phyloP scores from a whole-genome alignment of 2,329 filamentous ascomycete species.

The Fusarium buharicum region DNA sequence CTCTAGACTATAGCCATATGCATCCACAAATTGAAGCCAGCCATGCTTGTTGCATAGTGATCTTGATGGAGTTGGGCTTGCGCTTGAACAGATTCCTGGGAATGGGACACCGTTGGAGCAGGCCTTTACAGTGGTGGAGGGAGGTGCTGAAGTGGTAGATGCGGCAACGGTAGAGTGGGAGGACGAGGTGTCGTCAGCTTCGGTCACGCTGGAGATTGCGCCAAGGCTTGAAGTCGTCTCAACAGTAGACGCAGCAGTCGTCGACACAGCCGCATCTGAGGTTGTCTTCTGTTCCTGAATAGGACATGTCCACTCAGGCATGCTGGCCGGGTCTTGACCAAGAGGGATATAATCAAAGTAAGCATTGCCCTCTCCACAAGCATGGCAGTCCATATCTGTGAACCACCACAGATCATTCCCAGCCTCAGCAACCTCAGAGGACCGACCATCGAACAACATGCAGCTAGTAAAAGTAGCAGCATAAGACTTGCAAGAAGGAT shows the following conservation, averaged over 20 bases:
- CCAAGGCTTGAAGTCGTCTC: constrained; percentile 1
- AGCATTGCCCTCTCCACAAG: constrained; percentile 27
- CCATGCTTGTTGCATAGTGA: constrained; percentile 24
- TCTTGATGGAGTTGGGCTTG: constrained; percentile 3
- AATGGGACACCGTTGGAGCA: constrained; percentile 26
- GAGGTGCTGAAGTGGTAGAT: background rate
- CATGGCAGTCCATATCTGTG: constrained; percentile 35
- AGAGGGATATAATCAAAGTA: constrained; percentile 38
- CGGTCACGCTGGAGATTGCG: background rate
- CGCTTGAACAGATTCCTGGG: constrained; percentile 16
- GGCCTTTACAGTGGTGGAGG: background rate
- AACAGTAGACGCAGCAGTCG: background rate
- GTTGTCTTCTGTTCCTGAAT: background rate
- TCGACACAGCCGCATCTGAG: background rate
- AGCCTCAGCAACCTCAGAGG: constrained; percentile 26
- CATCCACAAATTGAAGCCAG: constrained; percentile 2
- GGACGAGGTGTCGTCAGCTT: background rate
- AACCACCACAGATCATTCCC: constrained; percentile 16
- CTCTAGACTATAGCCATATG: background rate
- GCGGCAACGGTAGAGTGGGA: background rate
- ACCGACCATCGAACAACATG: constrained; percentile 23
- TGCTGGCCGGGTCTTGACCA: constrained; percentile 2
- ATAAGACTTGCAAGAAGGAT: constrained; percentile 40
- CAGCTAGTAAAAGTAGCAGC: constrained; percentile 29
- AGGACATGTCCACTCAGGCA: constrained; percentile 22